phyloP scores from a whole-genome alignment of 768 basidiomycete species.

The Dendrothele bispora region DNA sequence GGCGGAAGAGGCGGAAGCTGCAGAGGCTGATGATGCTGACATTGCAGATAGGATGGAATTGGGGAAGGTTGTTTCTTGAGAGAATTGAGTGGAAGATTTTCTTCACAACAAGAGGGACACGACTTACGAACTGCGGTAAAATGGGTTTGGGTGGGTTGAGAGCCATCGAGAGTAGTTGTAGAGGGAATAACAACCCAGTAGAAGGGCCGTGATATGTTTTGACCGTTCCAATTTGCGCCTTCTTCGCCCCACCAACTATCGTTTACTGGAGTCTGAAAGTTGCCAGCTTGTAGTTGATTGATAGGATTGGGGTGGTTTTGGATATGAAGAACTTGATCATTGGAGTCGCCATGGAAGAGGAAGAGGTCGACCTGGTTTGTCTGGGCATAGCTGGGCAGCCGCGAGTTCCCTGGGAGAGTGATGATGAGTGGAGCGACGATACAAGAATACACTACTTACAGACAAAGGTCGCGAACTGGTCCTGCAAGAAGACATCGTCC shows the following conservation, averaged over 20 bases:
- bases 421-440: slow-evolving; percentile 14
- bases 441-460: slow-evolving; percentile 53
- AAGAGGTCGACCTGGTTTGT: slow-evolving; percentile 68
- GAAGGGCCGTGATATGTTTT: slow-evolving; percentile 64
- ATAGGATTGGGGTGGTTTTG: slow-evolving; percentile 41
- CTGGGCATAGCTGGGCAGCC: slow-evolving; percentile 64
- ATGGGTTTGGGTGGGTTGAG: slow-evolving; percentile 63
- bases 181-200: slow-evolving; percentile 77
- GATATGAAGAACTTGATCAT: slow-evolving; percentile 44
- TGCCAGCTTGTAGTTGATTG: slow-evolving; percentile 54
- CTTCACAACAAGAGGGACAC: slow-evolving; percentile 8
- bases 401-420: slow-evolving; percentile 69
- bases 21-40: slow-evolving; percentile 32
- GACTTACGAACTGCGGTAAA: slow-evolving; percentile 82
- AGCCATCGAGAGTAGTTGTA: slow-evolving; percentile 54
- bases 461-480: slow-evolving; percentile 74
- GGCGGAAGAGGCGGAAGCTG: slow-evolving; percentile 36
- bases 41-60: slow-evolving; percentile 65
- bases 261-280: slow-evolving; percentile 60
- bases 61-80: slow-evolving; percentile 71
- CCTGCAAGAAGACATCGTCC: slow-evolving; percentile 62
- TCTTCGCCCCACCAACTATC: slow-evolving; percentile 72
- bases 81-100: slow-evolving; percentile 10
- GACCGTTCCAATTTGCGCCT: slow-evolving; percentile 48
- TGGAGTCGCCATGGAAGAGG: slow-evolving; percentile 74